These are phyloP conservation scores for Penicillium longicatenatum DNA, from an alignment of 495 filamentous ascomycete species.

Conservation along the genomic window DNA sequence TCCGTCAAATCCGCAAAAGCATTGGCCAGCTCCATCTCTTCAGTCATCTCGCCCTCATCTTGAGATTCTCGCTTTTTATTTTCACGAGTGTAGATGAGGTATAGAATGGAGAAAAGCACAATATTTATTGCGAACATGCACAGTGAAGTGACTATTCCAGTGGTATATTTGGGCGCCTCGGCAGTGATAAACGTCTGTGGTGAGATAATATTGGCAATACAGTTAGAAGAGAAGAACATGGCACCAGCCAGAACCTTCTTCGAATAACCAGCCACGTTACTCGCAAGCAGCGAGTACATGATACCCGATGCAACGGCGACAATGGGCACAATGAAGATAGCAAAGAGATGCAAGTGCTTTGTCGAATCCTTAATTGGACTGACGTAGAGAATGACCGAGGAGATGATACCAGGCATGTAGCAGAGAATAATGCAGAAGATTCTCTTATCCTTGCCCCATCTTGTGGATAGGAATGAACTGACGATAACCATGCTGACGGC, in stretches of 20 bases:
- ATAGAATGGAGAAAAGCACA: slow-evolving; percentile 10
- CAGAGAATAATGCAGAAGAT: slow-evolving; percentile 38
- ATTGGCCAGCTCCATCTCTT: slow-evolving; percentile 15
- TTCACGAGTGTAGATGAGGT: slow-evolving; percentile 10
- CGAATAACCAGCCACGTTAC: slow-evolving; percentile 64
- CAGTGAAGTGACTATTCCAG: slow-evolving; percentile 4
- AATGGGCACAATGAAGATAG: slow-evolving; percentile 9
- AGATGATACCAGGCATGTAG: slow-evolving; percentile 23
- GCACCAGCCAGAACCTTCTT: slow-evolving; percentile 66
- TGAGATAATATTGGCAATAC: slow-evolving; percentile 53
- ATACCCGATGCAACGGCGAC: slow-evolving; percentile 4
- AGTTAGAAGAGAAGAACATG: slow-evolving; percentile 61
- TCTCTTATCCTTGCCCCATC: slow-evolving; percentile 50
- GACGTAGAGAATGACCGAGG: slow-evolving; percentile 13
- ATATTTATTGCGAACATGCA: slow-evolving; percentile 11
- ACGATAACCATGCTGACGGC: slow-evolving; percentile 52
- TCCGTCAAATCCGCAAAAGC: slow-evolving; percentile 17
- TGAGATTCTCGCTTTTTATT: slow-evolving; percentile 8
- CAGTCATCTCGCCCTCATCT: slow-evolving; percentile 1
- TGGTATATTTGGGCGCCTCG: slow-evolving; percentile 9
- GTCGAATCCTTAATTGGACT: neutral
- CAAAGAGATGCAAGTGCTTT: slow-evolving; percentile 10
- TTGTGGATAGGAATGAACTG: slow-evolving; percentile 41
- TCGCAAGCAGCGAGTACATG: slow-evolving; percentile 47
- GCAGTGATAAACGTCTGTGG: slow-evolving; percentile 12